These are phyloP conservation scores for Auricularia heimuer DNA, from an alignment of 768 basidiomycete species.

Conservation along the genomic window DNA sequence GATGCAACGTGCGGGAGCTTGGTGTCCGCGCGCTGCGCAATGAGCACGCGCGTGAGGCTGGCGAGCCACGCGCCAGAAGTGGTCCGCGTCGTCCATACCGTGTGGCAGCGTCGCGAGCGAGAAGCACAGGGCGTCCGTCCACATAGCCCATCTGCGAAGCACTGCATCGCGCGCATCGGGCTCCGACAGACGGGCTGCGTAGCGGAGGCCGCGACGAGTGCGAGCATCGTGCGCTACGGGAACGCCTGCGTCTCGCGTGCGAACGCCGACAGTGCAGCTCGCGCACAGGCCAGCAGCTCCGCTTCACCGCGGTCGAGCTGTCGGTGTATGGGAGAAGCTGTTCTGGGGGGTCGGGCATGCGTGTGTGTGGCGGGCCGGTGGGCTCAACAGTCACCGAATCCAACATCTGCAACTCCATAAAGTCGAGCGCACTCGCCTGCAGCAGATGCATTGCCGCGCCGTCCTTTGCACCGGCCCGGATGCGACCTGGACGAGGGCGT, in stretches of 20 bases:
- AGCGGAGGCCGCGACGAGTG: slow-evolving; percentile 64
- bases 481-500: slow-evolving; percentile 48
- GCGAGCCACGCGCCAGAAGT: slow-evolving; percentile 76
- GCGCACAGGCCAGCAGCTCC: slow-evolving; percentile 42
- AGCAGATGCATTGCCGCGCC: slow-evolving; percentile 62
- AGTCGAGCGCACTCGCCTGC: slow-evolving; percentile 77
- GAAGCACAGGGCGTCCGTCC: slow-evolving; percentile 84
- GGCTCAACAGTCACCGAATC: slow-evolving; percentile 39
- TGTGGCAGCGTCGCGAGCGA: slow-evolving; percentile 70
- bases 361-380: background rate
- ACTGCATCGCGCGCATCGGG: slow-evolving; percentile 79
- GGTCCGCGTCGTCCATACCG: slow-evolving; percentile 28
- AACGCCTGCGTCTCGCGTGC: slow-evolving; percentile 66
- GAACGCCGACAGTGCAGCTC: slow-evolving; percentile 50
- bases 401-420: slow-evolving; percentile 62
- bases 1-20: slow-evolving; percentile 58
- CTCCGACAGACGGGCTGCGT: slow-evolving; percentile 64
- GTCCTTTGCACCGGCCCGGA: slow-evolving; percentile 46
- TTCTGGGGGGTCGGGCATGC: background rate
- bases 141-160: slow-evolving; percentile 93
- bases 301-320: background rate
- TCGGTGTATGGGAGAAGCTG: background rate
- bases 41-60: slow-evolving; percentile 74
- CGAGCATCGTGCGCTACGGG: slow-evolving; percentile 73
- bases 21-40: slow-evolving; percentile 57